These are phyloP conservation scores for Epichloe coenophiala DNA, from an alignment of 2,329 filamentous ascomycete genomes.

Conservation along the genomic window DNA sequence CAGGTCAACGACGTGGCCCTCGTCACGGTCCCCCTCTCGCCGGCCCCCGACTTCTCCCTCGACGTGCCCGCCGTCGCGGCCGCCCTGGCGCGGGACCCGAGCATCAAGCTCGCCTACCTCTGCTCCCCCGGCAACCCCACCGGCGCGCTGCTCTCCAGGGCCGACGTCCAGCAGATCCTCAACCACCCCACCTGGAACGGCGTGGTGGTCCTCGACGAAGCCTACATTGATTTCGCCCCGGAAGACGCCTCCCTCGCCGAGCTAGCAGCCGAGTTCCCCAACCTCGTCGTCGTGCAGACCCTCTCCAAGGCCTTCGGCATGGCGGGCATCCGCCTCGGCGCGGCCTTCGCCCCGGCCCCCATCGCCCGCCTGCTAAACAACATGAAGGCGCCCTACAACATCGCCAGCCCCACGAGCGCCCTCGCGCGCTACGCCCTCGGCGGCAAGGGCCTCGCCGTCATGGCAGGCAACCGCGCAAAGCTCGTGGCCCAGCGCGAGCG, in stretches of 20 bases:
- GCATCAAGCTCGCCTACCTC: conserved; percentile 81
- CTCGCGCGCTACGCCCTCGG: conserved; percentile 64
- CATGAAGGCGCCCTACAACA: conserved; percentile 93
- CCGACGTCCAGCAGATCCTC: conserved; percentile 59
- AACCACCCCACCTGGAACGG: conserved; percentile 91
- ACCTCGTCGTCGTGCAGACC: conserved; percentile 95
- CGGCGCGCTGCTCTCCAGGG: conserved; percentile 61
- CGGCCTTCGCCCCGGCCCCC: conserved; percentile 61
- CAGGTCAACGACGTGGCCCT: conserved; percentile 85
- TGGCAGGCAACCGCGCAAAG: conserved; percentile 55
- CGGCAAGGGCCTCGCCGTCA: conserved; percentile 52
- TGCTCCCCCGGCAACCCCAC: conserved; percentile 96
- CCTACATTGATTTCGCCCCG: conserved; percentile 85
- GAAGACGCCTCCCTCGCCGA: conserved; percentile 69
- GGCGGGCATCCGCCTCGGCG: conserved; percentile 82
- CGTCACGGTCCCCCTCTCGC: conserved; percentile 68
- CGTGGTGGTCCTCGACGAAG: conserved; percentile 84
- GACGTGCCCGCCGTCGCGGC: conserved; percentile 56
- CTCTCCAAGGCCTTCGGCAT: conserved; percentile 96
- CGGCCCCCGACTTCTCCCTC: conserved; percentile 58
- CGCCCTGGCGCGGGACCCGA: conserved; percentile 42
- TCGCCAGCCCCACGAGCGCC: conserved; percentile 74
- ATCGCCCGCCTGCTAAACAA: conserved; percentile 76
- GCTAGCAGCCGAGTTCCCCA: conserved; percentile 86
- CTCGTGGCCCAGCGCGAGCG: conserved; percentile 66